Base-by-base conservation (phyloP, 73 alveolate species). In the Urostyla sp. region DNA sequence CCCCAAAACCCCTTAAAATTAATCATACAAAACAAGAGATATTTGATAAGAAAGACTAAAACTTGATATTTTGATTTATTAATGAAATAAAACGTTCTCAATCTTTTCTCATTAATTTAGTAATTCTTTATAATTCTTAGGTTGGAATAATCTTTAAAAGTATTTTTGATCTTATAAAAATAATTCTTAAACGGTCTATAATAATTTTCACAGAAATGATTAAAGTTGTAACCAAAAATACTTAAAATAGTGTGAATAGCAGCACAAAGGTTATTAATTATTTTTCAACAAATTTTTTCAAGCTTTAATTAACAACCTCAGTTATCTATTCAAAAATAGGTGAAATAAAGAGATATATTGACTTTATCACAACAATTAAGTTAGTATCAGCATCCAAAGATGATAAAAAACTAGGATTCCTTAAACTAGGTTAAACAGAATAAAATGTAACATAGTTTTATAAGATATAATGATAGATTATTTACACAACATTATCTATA, bases 91-190 rank as follows among this genome's bases (percentile, higher is more conserved):
- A n/a, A n/a, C n/a, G n/a, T n/a, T n/a, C n/a, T n/a, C n/a, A n/a
- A n/a, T n/a, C n/a, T n/a, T n/a, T n/a, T n/a, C n/a, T n/a, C n/a
- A n/a, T n/a, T n/a, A n/a, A n/a, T 34, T 31, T 1, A 15, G 5
- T 5, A 58, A 35, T n/a, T 7, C 34, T 34, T 27, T n/a, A 6
- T 8, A 58, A 34, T 27, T 27, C 54, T 10, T 58, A 52, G 4
- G 75, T 16, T 10, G 75, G 75, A 15, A 58, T 58, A 58, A 58
- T 58, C 37, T 58, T 58, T 4, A 58, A 16, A 1, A 58, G 26
- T 4, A 58, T 21, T 36, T 58, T 58, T 11, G 55, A 15, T 31
- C 54, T 58, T 5, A 58, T 31, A 1, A 58, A 30, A 5, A 58
- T 11, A 6, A 3, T 31, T 34, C 35, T 58, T 4, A 58, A 34